These are phyloP conservation scores for Fusarium mangiferae DNA, from an alignment of 2,329 filamentous ascomycete species.

Conservation along the genomic window DNA sequence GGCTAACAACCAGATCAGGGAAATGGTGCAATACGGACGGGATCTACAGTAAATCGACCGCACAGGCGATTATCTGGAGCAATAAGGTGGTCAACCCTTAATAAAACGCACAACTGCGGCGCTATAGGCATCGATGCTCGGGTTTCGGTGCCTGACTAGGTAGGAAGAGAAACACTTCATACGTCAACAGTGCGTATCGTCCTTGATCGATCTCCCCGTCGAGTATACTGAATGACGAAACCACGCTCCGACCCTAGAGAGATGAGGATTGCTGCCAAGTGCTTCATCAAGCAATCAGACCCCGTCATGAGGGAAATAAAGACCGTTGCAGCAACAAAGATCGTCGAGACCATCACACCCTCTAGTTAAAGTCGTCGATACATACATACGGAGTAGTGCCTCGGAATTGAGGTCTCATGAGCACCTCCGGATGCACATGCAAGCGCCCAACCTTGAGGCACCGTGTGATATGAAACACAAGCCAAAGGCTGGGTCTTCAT, in stretches of 20 bases:
- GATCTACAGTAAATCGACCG: conserved; percentile 26
- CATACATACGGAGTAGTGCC: conserved; percentile 11
- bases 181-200: conserved; percentile 32
- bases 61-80: conserved; percentile 20
- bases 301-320: conserved; percentile 11
- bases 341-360: conserved; percentile 24
- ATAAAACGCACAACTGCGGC: conserved; percentile 24
- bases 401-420: conserved; percentile 39
- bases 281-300: conserved; percentile 5
- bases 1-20: conserved; percentile 38
- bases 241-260: background rate
- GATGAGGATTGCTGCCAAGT: conserved; percentile 16
- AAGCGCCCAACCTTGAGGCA: conserved; percentile 25
- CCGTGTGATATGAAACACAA: conserved; percentile 1
- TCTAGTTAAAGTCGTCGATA: conserved; percentile 10
- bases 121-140: conserved; percentile 31
- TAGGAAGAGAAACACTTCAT: conserved; percentile 13
- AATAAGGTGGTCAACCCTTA: conserved; percentile 24
- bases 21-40: conserved; percentile 21
- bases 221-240: conserved; percentile 31
- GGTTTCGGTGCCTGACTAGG: conserved; percentile 37
- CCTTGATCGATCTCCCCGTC: conserved; percentile 13
- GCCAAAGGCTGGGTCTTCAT: conserved; percentile 1
- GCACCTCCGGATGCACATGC: conserved; percentile 36
- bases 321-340: conserved; percentile 15